Percentiles rank a stretch among this genome's conserved stretches.
phyloP scores from a whole-genome alignment of 441 rosid genomes.

The Hura crepitans region DNA sequence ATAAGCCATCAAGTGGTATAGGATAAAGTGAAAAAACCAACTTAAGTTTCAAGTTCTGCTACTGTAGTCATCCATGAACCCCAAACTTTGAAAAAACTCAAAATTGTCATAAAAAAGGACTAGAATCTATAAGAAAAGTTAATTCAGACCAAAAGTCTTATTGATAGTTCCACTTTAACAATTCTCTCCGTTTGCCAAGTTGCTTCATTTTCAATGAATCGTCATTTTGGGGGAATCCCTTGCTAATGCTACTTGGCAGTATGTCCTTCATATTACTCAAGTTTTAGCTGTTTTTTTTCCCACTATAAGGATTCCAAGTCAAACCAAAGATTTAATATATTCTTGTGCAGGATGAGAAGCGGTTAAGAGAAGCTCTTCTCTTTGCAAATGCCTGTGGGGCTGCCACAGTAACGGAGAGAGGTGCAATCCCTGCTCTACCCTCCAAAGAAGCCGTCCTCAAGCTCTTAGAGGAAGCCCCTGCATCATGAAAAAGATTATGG shows the following conservation, averaged over 20 bases:
- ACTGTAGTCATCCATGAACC: too few species aligned
- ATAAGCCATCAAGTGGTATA: too few species aligned
- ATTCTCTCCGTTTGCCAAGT: neutral
- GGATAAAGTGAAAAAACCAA: too few species aligned
- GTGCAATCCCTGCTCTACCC: constrained; percentile 90
- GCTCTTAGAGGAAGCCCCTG: constrained; percentile 26
- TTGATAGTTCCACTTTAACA: neutral
- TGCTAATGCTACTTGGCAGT: neutral
- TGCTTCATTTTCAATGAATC: neutral
- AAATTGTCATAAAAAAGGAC: too few species aligned
- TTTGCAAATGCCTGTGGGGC: constrained; percentile 92
- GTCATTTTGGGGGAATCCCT: neutral
- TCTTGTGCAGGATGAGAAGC: constrained; percentile 64
- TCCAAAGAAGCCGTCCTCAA: constrained; percentile 58
- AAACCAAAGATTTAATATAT: neutral
- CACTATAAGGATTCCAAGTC: neutral
- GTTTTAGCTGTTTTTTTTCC: neutral
- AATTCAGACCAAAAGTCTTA: too few species aligned
- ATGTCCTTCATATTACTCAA: neutral
- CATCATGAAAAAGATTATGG: constrained; percentile 10
- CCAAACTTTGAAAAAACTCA: too few species aligned
- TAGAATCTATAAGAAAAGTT: too few species aligned
- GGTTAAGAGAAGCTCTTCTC: constrained; percentile 63
- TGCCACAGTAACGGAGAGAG: constrained; percentile 75
- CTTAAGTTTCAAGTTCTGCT: too few species aligned